phyloP scores from a whole-genome alignment of 2,329 filamentous ascomycete genomes.

The Sclerotinia subarctica region DNA sequence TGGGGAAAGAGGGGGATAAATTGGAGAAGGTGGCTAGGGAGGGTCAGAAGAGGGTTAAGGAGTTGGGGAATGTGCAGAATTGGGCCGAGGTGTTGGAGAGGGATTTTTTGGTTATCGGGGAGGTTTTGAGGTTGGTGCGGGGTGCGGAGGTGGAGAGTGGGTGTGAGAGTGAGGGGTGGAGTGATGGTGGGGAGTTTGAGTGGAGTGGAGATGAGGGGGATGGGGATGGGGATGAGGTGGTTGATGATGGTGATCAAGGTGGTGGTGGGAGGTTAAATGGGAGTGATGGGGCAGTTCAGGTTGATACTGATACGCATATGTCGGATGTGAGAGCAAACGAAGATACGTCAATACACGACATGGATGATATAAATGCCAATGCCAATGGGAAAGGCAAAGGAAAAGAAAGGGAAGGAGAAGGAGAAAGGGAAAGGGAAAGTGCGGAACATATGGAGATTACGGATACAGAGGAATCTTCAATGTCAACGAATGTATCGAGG shows the following conservation, averaged over 20 bases:
- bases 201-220: conserved; percentile 15
- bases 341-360: conserved; percentile 22
- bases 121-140: conserved; percentile 57
- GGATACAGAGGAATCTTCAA: conserved; percentile 27
- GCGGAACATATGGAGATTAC: conserved; percentile 22
- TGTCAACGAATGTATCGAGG: conserved; percentile 26
- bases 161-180: conserved; percentile 14
- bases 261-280: neutral
- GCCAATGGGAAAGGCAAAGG: conserved; percentile 25
- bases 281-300: neutral
- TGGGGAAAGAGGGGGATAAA: conserved; percentile 63
- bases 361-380: conserved; percentile 6
- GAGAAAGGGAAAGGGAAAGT: neutral
- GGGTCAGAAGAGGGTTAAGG: conserved; percentile 65
- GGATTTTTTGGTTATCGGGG: conserved; percentile 61
- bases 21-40: conserved; percentile 61
- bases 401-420: conserved; percentile 18
- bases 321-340: conserved; percentile 23
- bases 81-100: conserved; percentile 80
- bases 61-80: conserved; percentile 79
- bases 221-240: neutral
- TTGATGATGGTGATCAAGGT: neutral
- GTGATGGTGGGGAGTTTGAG: conserved; percentile 18
- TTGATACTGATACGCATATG: neutral
- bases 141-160: conserved; percentile 1